Percentiles rank a stretch among this genome's conserved stretches.
These are phyloP conservation scores for Emergomyces pasteurianus DNA, from an alignment of 2,329 filamentous ascomycete genomes.

Conservation along the genomic window DNA sequence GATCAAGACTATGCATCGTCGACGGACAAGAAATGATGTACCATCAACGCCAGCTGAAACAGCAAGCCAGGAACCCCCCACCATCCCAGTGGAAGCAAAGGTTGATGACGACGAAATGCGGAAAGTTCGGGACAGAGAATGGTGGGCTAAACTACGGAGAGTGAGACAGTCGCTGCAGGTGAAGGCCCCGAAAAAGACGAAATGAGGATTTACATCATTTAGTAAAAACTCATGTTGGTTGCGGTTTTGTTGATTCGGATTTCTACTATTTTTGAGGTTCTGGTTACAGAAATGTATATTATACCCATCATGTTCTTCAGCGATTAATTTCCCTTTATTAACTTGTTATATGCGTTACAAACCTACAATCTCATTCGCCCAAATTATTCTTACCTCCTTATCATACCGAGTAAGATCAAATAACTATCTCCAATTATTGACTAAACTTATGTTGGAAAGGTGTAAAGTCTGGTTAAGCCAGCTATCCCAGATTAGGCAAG, in stretches of 20 bases:
- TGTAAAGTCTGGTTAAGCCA: background rate
- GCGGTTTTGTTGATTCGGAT: too few species aligned
- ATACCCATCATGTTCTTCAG: background rate
- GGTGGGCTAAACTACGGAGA: slow-evolving; percentile 58
- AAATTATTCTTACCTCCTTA: too few species aligned
- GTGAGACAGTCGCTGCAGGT: slow-evolving; percentile 61
- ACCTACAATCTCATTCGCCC: too few species aligned
- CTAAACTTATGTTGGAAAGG: background rate
- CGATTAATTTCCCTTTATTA: background rate
- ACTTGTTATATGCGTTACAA: too few species aligned
- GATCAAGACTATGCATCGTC: slow-evolving; percentile 29
- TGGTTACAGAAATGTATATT: background rate
- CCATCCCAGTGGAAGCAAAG: slow-evolving; percentile 8
- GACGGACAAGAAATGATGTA: slow-evolving; percentile 16
- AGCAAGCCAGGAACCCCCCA: slow-evolving; percentile 13
- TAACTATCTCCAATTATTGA: too few species aligned
- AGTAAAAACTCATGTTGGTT: too few species aligned
- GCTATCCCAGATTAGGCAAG: background rate
- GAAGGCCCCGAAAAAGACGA: slow-evolving; percentile 45
- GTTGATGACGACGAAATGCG: slow-evolving; percentile 32
- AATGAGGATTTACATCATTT: background rate
- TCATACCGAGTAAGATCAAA: too few species aligned
- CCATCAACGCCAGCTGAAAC: slow-evolving; percentile 20
- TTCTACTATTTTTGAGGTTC: background rate
- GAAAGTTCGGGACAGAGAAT: slow-evolving; percentile 56